These are phyloP conservation scores for Cytospora mali DNA, from an alignment of 2,329 filamentous ascomycete species.

Conservation along the genomic window DNA sequence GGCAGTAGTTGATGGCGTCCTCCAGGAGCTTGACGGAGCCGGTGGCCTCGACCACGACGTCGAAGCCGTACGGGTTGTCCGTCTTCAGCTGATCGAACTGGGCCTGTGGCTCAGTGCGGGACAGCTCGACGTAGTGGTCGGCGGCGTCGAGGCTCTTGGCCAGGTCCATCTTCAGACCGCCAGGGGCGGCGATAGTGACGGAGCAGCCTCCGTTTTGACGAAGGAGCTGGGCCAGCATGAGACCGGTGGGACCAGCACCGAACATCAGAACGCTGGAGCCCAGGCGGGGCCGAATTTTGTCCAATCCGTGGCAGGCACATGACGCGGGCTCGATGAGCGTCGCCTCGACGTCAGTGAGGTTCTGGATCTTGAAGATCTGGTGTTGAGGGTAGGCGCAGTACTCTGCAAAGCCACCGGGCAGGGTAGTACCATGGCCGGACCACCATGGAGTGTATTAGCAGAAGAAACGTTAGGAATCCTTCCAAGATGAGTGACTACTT, in stretches of 20 bases:
- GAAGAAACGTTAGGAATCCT: neutral
- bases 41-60: conserved; percentile 71
- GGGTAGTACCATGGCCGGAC: conserved; percentile 66
- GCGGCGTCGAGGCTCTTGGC: conserved; percentile 60
- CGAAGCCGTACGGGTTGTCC: conserved; percentile 72
- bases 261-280: conserved; percentile 68
- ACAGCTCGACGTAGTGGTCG: conserved; percentile 57
- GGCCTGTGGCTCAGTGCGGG: conserved; percentile 54
- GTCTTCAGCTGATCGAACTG: conserved; percentile 65
- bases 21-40: conserved; percentile 71
- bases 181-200: conserved; percentile 69
- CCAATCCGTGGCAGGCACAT: conserved; percentile 70
- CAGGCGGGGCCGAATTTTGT: conserved; percentile 68
- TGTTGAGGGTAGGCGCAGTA: conserved; percentile 59
- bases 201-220: conserved; percentile 68
- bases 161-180: conserved; percentile 71
- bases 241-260: conserved; percentile 67
- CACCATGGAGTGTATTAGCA: conserved; percentile 43
- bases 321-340: conserved; percentile 72
- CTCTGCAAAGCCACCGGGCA: conserved; percentile 73
- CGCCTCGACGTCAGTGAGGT: conserved; percentile 68
- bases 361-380: conserved; percentile 66
- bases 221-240: conserved; percentile 65
- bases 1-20: conserved; percentile 71
- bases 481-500: conserved; percentile 18